phyloP scores from a whole-genome alignment of 2,329 filamentous ascomycete genomes.

The Talaromyces sp. region DNA sequence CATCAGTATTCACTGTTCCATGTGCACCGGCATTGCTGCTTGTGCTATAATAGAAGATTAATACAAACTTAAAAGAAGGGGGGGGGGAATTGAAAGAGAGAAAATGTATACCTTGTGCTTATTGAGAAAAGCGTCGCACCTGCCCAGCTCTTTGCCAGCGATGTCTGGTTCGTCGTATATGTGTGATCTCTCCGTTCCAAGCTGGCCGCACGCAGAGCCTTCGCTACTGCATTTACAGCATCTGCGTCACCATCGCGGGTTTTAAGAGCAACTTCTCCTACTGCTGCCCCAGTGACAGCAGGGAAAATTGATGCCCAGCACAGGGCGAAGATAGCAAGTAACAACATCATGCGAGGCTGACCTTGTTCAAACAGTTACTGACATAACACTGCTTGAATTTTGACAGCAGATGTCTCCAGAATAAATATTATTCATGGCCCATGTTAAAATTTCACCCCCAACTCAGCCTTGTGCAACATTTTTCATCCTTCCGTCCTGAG shows the following conservation, averaged over 20 bases:
- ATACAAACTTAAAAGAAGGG: background rate
- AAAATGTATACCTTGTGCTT: background rate
- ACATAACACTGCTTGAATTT: background rate
- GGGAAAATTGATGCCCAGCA: background rate
- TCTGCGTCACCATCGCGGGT: slow-evolving; percentile 4
- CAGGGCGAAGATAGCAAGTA: background rate
- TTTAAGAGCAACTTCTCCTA: background rate
- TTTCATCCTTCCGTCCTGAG: background rate
- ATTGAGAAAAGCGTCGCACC: slow-evolving; percentile 1
- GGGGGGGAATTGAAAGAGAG: background rate
- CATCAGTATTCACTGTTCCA: background rate
- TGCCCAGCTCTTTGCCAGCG: slow-evolving; percentile 5
- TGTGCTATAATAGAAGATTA: background rate
- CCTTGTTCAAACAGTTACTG: background rate
- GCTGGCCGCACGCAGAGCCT: slow-evolving; percentile 3
- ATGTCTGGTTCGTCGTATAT: slow-evolving; percentile 8
- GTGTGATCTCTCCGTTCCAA: slow-evolving; percentile 2
- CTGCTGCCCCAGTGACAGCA: background rate
- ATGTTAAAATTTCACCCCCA: background rate
- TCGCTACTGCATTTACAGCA: slow-evolving; percentile 1
- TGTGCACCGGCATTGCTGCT: background rate
- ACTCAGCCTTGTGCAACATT: background rate
- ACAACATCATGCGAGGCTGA: background rate
- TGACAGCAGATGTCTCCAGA: background rate
- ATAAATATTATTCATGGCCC: background rate